Evolutionary conservation across 176 grass and related monocot genomes (phyloP), one percentile per base, ranked within the genome.

Genomic region (Ampelocalamus luodianensis): DNA sequence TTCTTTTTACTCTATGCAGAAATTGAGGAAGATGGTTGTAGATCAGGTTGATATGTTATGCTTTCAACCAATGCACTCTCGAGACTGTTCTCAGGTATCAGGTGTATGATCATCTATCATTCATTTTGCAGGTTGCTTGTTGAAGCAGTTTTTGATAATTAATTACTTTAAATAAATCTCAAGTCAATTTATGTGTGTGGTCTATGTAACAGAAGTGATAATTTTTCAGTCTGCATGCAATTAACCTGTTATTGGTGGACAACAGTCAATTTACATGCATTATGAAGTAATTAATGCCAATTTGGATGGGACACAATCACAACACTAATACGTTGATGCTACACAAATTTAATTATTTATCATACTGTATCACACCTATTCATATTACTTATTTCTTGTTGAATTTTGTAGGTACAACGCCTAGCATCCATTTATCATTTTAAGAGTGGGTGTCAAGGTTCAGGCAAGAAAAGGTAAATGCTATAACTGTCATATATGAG

Each of bases 381-480:
- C 15, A 27, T 3, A 18, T 32, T 32, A 38, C 8, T 34, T 58
- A 42, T 83, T 65, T 76, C n/a, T 82, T 76, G 17, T 70, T 81
- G 26, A 72, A 79, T 71, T 88, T 61, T 87, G 55, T 80, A 98
- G 93, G 96, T 95, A 51, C 91, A 93, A 39, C 93, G 96, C 42
- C 76, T 95, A 24, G 93, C 96, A 49, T 95, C 93, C 36, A 89
- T 98, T 89, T 98, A 98, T 95, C 72, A 85, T 71, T 82, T 98
- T 71, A 86, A 83, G 59, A 98, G 88, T 54, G 89, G 78, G 20
- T 89, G 82, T 65, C 96, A 98, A 90, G 91, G 91, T 92, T 95
- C 89, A 74, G 85, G 96, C 79, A 98, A 95, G 90, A 98, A 95
- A 89, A 95, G 91, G 93, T 95, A 85, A 88, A 37, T 36, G 56